These are phyloP conservation scores for Trichopus zeylanicus DNA, from an alignment of 116 monocot genomes.

Conservation along the genomic window DNA sequence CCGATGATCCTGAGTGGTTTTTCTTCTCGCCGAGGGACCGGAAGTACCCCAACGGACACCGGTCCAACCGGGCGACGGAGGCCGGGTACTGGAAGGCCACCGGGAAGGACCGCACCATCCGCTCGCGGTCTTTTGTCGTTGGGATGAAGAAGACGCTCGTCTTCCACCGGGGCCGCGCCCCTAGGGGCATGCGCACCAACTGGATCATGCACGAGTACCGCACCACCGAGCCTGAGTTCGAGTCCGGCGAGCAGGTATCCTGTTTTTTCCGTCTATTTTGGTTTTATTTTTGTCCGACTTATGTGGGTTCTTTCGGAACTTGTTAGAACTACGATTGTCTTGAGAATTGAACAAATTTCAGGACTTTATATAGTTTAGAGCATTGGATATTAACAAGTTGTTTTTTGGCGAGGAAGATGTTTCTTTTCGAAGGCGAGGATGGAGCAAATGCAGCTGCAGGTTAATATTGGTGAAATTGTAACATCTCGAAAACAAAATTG, in stretches of 20 bases:
- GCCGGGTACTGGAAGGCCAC: conserved; percentile 81
- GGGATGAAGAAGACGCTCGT: conserved; percentile 96
- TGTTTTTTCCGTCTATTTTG: neutral
- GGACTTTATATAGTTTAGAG: too few species aligned
- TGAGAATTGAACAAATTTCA: too few species aligned
- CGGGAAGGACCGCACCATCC: conserved; percentile 70
- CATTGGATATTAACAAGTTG: too few species aligned
- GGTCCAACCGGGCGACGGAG: conserved; percentile 70
- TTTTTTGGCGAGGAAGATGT: too few species aligned
- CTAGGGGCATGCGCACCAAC: conserved; percentile 53
- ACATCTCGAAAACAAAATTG: too few species aligned
- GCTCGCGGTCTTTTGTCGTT: conserved; percentile 29
- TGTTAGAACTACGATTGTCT: neutral
- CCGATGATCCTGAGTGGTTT: conserved; percentile 76
- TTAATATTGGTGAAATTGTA: too few species aligned
- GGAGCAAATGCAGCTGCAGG: too few species aligned
- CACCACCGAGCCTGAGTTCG: conserved; percentile 53
- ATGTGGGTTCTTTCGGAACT: neutral
- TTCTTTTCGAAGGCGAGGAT: too few species aligned
- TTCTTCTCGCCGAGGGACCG: conserved; percentile 86
- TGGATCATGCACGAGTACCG: conserved; percentile 98
- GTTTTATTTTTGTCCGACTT: neutral
- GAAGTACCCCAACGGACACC: conserved; percentile 74
- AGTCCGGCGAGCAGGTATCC: conserved; percentile 53
- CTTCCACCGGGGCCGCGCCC: conserved; percentile 77